These are phyloP conservation scores for Cryoendolithus antarcticus DNA, from an alignment of 2,329 filamentous ascomycete genomes.

Conservation along the genomic window DNA sequence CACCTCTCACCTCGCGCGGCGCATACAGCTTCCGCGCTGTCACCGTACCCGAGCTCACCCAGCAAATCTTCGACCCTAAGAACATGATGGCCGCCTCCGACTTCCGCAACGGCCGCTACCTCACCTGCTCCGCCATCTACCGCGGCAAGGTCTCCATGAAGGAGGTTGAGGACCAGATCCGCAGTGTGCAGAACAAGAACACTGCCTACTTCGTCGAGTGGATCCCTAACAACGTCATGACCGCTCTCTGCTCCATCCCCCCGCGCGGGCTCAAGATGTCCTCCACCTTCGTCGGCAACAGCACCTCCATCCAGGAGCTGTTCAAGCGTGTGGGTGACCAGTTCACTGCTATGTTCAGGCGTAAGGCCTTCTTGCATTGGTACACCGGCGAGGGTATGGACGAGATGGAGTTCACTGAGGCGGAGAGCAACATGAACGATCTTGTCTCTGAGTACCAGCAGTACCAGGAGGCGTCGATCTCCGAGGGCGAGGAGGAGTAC, in stretches of 20 bases:
- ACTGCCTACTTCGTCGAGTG: slow-evolving; percentile 98
- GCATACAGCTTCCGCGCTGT: slow-evolving; percentile 95
- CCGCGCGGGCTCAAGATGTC: slow-evolving; percentile 98
- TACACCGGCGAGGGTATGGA: slow-evolving; percentile 99
- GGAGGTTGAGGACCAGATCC: slow-evolving; percentile 99
- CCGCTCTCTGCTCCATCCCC: slow-evolving; percentile 95
- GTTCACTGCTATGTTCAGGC: slow-evolving; percentile 99
- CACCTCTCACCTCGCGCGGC: slow-evolving; percentile 86
- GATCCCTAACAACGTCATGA: slow-evolving; percentile 99
- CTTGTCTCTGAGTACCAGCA: slow-evolving; percentile 99
- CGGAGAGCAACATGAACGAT: slow-evolving; percentile 99
- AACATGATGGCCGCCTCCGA: slow-evolving; percentile 99
- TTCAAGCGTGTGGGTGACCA: slow-evolving; percentile 99
- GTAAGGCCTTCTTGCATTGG: slow-evolving; percentile 99
- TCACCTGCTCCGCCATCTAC: slow-evolving; percentile 99
- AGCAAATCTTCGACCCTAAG: slow-evolving; percentile 99
- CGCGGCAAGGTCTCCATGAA: slow-evolving; percentile 99
- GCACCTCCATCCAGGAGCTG: slow-evolving; percentile 98
- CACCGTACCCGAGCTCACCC: slow-evolving; percentile 93
- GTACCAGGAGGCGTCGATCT: slow-evolving; percentile 97
- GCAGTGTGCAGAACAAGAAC: slow-evolving; percentile 99
- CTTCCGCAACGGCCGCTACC: slow-evolving; percentile 99
- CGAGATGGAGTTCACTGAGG: slow-evolving; percentile 99
- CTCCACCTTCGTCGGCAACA: slow-evolving; percentile 98
- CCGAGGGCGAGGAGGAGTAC: slow-evolving; percentile 94